Percentiles rank a stretch among this genome's conserved stretches.
Conservation (phyloP, 257 asterid species). For the Anisodus tanguticus region DNA sequence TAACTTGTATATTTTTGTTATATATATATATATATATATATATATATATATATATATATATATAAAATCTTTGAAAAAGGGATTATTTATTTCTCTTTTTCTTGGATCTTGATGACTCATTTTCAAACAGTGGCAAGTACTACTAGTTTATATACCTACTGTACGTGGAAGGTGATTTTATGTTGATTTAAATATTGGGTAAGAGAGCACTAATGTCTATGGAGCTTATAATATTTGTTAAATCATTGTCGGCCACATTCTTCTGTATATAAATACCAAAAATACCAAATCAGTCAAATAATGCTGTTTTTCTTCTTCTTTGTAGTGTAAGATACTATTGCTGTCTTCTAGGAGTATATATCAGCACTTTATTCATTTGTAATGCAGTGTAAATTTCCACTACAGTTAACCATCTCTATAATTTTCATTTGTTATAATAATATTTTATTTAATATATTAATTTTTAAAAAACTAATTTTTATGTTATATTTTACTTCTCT, state of each 20-base stretch:
- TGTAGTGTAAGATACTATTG: background rate
- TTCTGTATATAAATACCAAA: background rate
- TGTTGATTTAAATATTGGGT: background rate
- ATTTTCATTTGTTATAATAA: too few species aligned
- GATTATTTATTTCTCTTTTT: background rate
- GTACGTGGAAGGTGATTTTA: background rate
- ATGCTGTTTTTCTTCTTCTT: background rate
- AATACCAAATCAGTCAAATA: background rate
- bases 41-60: too few species aligned
- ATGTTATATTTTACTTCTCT: too few species aligned
- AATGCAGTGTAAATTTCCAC: background rate
- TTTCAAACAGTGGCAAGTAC: background rate
- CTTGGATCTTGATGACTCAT: background rate
- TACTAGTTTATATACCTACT: background rate
- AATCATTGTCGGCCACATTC: constrained; percentile 31
- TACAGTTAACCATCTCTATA: too few species aligned
- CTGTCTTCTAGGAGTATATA: background rate
- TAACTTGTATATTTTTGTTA: too few species aligned
- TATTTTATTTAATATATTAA: too few species aligned
- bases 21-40: too few species aligned
- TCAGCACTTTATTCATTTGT: background rate
- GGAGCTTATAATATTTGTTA: background rate
- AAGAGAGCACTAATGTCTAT: background rate
- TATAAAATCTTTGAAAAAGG: too few species aligned
- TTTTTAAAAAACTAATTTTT: too few species aligned